Base-by-base conservation (phyloP, 208 protist species). In the Wallacemonas sp. region DNA sequence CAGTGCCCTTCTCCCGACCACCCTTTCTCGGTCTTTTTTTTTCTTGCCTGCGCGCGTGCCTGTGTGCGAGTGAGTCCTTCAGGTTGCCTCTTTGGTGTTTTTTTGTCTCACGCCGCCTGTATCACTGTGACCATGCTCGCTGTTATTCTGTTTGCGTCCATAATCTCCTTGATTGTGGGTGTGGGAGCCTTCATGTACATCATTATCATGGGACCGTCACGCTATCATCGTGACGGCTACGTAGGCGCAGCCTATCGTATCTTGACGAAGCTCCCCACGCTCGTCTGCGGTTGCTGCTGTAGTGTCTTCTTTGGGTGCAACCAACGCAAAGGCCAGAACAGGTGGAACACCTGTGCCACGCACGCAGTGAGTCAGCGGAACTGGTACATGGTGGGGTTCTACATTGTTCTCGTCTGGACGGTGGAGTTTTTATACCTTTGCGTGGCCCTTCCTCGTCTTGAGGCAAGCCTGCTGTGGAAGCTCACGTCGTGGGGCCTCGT, bases 151-250 rank as follows among this genome's bases (percentile, higher is more conserved):
- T 87, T 94, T 42, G 46, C 41, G 24, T 26, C 36, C 26, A 45
- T 86, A 1, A 66, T 77, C 34, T 53, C 70, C 29, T 26, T 79
- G 66, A 83, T 94, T 27, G 17, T 73, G 10, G 19, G 73, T 6
- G 54, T 83, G 2, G 79, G 62, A 1, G n/a, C 44, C 15, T 76
- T 90, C 55, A 87, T 94, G 81, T 97, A 96, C 70, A 76, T 96
- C 39, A 72, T 91, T 26, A 93, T 96, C 44, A 94, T 95, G 87
- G 92, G 92, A 2, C 86, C 85, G 3, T 91, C 89, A 0, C 79
- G 80, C 41, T 96, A 87, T 59, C 90, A 97, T 71, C 85, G 87
- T 33, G 78, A 95, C 62, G 90, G 93, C 34, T 64, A 78, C 60
- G 70, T 97, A 22, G 93, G 93, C 30, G 71, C 64, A 30, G 24